A percentile compares a stretch with the other conserved stretches of the same genome.
phyloP scores from a whole-genome alignment of 2,329 filamentous ascomycete genomes.

The Hypoxylon sp. region DNA sequence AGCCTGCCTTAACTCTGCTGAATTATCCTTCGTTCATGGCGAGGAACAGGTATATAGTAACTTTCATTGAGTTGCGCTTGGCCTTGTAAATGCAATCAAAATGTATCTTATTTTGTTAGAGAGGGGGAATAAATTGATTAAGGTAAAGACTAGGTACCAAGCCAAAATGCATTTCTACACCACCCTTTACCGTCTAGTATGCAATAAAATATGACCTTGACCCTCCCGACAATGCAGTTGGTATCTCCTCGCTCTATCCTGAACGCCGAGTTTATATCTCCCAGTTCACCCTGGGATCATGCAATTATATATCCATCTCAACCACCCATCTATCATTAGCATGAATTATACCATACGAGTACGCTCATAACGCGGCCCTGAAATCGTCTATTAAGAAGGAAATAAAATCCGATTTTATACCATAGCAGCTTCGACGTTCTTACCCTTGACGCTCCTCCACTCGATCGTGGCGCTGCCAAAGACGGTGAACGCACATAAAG shows the following conservation, averaged over 20 bases:
- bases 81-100: not conserved
- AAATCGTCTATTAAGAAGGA: not conserved
- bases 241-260: slow-evolving; percentile 4
- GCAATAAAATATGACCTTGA: not conserved
- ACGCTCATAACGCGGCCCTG: not conserved
- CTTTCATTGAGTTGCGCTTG: not conserved
- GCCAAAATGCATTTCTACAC: not conserved
- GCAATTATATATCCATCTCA: not conserved
- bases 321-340: not conserved
- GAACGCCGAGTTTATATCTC: slow-evolving; percentile 4
- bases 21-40: too few relatives aligned
- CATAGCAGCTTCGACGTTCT: slow-evolving; percentile 57
- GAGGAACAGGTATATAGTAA: too few relatives aligned
- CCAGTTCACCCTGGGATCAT: not conserved
- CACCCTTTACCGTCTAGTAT: slow-evolving; percentile 2
- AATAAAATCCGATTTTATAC: slow-evolving; percentile 16
- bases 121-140: slow-evolving; percentile 6
- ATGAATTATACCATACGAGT: not conserved
- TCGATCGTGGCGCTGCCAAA: slow-evolving; percentile 62
- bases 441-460: slow-evolving; percentile 71
- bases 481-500: slow-evolving; percentile 61
- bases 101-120: not conserved
- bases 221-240: not conserved
- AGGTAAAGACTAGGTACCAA: not conserved
- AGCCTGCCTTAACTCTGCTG: too few relatives aligned